These are phyloP conservation scores for Xylariaceae sp. DNA, from an alignment of 2,329 filamentous ascomycete genomes.

Conservation along the genomic window DNA sequence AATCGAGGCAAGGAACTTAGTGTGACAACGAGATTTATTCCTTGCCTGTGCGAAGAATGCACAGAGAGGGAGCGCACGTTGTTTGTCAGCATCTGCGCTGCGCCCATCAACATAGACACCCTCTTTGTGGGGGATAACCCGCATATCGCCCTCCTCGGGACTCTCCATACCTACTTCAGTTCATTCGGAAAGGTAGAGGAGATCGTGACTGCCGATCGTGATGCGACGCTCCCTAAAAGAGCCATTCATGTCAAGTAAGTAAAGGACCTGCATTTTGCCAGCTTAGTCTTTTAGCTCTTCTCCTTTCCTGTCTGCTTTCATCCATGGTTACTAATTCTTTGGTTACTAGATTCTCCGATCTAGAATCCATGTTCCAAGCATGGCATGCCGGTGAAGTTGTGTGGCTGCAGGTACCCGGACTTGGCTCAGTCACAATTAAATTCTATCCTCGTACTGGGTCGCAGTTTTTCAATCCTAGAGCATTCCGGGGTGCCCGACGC, in stretches of 20 bases:
- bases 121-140: no score
- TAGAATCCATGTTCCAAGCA: neutral
- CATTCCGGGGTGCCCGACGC: no score
- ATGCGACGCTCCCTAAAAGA: rapidly evolving
- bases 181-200: conserved; percentile 14
- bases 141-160: no score
- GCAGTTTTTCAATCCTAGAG: conserved; percentile 1
- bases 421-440: neutral
- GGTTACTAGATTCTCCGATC: conserved; percentile 3
- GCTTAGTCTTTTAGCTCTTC: no score
- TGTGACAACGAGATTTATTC: conserved; percentile 7
- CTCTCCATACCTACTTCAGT: no score
- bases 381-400: neutral
- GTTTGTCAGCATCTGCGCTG: conserved; percentile 9
- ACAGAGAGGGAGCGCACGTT: conserved; percentile 11
- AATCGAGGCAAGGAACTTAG: neutral
- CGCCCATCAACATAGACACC: no score
- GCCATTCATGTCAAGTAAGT: conserved; percentile 7
- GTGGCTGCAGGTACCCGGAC: neutral
- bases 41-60: conserved; percentile 19
- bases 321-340: no score
- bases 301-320: no score
- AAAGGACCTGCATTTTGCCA: neutral
- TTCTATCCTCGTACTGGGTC: conserved; percentile 9
- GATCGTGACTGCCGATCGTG: no score